Percentiles rank a stretch among this genome's conserved stretches.
phyloP scores from a whole-genome alignment of 495 filamentous ascomycete species.

The Penicillium egyptiacum region DNA sequence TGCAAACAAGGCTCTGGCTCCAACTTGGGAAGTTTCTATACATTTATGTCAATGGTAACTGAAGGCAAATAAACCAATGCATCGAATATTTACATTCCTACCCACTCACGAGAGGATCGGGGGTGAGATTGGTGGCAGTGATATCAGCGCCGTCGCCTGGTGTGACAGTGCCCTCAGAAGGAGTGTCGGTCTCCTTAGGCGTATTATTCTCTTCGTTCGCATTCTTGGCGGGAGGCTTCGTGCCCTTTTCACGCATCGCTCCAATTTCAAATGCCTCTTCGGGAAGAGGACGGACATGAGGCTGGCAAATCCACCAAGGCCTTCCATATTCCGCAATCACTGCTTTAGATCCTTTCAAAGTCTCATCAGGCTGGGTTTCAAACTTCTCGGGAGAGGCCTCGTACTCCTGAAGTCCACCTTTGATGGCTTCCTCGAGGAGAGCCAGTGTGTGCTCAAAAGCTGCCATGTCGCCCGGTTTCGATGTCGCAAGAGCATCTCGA shows the following conservation, averaged over 20 bases:
- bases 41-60: background rate
- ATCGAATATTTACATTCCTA: slow-evolving; percentile 10
- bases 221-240: slow-evolving; percentile 36
- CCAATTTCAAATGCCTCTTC: slow-evolving; percentile 86
- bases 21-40: background rate
- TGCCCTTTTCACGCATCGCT: slow-evolving; percentile 65
- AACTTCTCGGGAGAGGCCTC: slow-evolving; percentile 59
- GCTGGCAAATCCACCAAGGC: slow-evolving; percentile 93
- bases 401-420: slow-evolving; percentile 72
- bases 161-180: slow-evolving; percentile 18
- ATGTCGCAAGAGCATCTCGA: slow-evolving; percentile 72
- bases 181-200: slow-evolving; percentile 12
- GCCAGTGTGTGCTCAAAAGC: slow-evolving; percentile 70
- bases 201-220: slow-evolving; percentile 24
- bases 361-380: slow-evolving; percentile 37
- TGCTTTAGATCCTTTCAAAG: slow-evolving; percentile 57
- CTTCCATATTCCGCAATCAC: slow-evolving; percentile 68
- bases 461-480: slow-evolving; percentile 61
- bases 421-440: slow-evolving; percentile 68
- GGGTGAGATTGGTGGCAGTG: slow-evolving; percentile 28
- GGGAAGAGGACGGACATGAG: slow-evolving; percentile 82
- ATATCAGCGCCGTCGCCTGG: slow-evolving; percentile 14
- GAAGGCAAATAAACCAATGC: background rate
- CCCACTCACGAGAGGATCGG: slow-evolving; percentile 40
- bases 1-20: no score